These are phyloP conservation scores for Spinacia oleracea DNA, from an alignment of 179 eudicot species.

Conservation along the genomic window DNA sequence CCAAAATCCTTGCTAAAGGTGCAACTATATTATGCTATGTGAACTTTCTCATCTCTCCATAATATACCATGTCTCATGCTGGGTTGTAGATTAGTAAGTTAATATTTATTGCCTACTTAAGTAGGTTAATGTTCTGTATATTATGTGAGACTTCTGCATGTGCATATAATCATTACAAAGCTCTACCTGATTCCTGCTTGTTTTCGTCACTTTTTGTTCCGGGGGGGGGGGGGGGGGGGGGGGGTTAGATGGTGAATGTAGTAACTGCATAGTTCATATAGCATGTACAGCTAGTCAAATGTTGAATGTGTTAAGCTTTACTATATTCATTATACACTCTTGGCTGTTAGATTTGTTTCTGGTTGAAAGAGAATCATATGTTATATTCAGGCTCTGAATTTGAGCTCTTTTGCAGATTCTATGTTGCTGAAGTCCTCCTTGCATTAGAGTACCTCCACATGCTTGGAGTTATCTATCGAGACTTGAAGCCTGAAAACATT, in stretches of 20 bases:
- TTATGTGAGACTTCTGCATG: background rate
- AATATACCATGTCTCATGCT: background rate
- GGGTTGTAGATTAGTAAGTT: background rate
- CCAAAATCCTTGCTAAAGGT: background rate
- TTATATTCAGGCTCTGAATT: background rate
- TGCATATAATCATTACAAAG: background rate
- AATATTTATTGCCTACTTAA: too few species aligned
- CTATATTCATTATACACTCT: background rate
- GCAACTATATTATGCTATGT: conserved; percentile 5
- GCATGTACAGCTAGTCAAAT: background rate
- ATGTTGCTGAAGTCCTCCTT: conserved; percentile 54
- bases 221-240: background rate
- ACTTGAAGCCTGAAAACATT: conserved; percentile 52
- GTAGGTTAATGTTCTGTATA: background rate
- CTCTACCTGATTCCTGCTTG: background rate
- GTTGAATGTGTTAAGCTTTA: background rate
- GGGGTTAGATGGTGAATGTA: background rate
- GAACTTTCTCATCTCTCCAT: background rate
- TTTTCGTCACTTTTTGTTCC: background rate
- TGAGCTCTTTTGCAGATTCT: conserved; percentile 36
- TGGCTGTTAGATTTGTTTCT: background rate
- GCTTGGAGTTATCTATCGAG: conserved; percentile 54
- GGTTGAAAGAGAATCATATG: background rate
- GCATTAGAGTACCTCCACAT: conserved; percentile 55
- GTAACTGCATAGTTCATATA: background rate